phyloP scores from a whole-genome alignment of 2,329 filamentous ascomycete species.

The Neonectria ditissima region DNA sequence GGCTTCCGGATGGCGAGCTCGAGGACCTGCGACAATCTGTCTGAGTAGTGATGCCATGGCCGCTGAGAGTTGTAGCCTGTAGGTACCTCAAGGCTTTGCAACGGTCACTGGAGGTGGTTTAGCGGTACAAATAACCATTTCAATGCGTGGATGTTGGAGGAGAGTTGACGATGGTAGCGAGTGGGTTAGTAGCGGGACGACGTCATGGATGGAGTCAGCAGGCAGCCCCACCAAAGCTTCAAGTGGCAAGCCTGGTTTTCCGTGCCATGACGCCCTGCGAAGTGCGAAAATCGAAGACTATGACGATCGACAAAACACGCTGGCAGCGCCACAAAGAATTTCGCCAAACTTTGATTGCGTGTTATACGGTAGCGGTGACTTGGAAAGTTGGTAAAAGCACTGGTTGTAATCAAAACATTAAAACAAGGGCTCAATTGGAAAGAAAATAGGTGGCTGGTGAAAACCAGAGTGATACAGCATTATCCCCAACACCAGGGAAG shows the following conservation, averaged over 20 bases:
- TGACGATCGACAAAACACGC: background rate
- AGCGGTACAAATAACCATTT: background rate
- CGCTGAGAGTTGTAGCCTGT: background rate
- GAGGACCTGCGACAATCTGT: slow-evolving; percentile 90
- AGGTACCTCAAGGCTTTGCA: background rate
- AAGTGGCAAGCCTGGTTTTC: background rate
- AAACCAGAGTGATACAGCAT: slow-evolving; percentile 35
- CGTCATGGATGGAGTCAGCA: slow-evolving; percentile 34
- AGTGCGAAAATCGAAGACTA: background rate
- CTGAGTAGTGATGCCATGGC: slow-evolving; percentile 81
- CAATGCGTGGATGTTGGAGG: background rate
- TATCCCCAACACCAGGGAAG: slow-evolving; percentile 41
- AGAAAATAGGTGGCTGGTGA: slow-evolving; percentile 23
- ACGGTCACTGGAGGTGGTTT: background rate
- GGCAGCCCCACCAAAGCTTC: slow-evolving; percentile 18
- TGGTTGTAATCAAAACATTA: slow-evolving; percentile 3
- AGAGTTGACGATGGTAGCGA: slow-evolving; percentile 9
- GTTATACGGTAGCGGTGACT: background rate
- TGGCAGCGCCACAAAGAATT: background rate
- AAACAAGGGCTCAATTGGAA: slow-evolving; percentile 21
- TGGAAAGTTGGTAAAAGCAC: background rate
- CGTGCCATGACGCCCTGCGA: background rate
- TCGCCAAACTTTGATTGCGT: background rate
- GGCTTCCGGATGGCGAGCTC: slow-evolving; percentile 85
- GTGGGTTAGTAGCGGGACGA: slow-evolving; percentile 27